phyloP scores from a whole-genome alignment of 805 yeast genomes.

The Zygoascus bituminiphila region DNA sequence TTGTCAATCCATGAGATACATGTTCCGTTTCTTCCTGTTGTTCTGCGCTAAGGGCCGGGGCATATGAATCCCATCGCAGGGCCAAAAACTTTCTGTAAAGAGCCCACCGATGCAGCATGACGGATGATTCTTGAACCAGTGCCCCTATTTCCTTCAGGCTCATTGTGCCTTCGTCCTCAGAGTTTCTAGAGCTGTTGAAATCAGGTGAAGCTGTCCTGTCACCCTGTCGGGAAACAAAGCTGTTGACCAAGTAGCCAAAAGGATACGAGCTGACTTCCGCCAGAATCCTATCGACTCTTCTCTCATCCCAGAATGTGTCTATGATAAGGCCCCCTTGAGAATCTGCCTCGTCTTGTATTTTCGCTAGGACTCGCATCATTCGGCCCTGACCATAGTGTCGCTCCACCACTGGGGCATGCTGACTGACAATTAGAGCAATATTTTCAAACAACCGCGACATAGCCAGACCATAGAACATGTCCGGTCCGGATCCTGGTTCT shows the following conservation, averaged over 20 bases:
- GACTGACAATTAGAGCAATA: slow-evolving; percentile 74
- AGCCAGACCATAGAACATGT: slow-evolving; percentile 32
- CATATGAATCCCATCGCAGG: slow-evolving; percentile 52
- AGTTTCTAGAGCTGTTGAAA: neutral
- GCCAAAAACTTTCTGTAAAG: slow-evolving; percentile 54
- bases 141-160: slow-evolving; percentile 62
- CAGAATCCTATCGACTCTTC: slow-evolving; percentile 48
- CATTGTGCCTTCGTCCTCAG: slow-evolving; percentile 25
- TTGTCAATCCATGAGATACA: slow-evolving; percentile 5
- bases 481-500: slow-evolving; percentile 13
- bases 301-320: slow-evolving; percentile 75
- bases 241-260: slow-evolving; percentile 39
- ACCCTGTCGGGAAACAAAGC: slow-evolving; percentile 17
- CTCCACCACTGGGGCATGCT: slow-evolving; percentile 73
- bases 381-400: slow-evolving; percentile 56
- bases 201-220: neutral
- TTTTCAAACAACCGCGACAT: slow-evolving; percentile 58
- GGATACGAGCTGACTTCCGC: slow-evolving; percentile 49
- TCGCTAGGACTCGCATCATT: slow-evolving; percentile 58
- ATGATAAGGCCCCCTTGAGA: slow-evolving; percentile 83
- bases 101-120: slow-evolving; percentile 76
- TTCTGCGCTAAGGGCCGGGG: neutral
- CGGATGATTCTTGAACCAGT: slow-evolving; percentile 58
- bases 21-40: neutral
- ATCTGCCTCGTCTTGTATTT: slow-evolving; percentile 81